Conservation (phyloP, 257 asterid genomes). For the Jacaranda mimosifolia region DNA sequence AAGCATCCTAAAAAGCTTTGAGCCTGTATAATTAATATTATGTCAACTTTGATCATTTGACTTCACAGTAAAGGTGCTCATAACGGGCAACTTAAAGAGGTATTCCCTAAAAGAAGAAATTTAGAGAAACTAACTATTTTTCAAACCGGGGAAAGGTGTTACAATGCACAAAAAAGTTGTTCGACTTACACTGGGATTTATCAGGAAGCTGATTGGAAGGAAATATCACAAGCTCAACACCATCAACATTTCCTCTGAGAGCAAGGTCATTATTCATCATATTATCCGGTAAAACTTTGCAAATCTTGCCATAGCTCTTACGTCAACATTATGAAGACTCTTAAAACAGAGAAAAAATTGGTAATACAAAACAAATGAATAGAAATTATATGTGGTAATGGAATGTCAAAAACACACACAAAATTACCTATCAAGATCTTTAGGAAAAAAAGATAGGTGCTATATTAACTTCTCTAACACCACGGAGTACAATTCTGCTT, state of each 20-base stretch:
- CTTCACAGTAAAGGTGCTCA: constrained; percentile 17
- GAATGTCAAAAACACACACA: constrained; percentile 21
- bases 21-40: background rate
- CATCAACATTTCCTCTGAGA: constrained; percentile 74
- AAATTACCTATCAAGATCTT: constrained; percentile 74
- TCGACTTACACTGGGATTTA: constrained; percentile 73
- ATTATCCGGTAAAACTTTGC: constrained; percentile 70
- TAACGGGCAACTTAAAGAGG: constrained; percentile 12
- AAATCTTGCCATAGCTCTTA: constrained; percentile 77
- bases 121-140: background rate
- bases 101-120: background rate
- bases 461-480: constrained; percentile 77
- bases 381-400: constrained; percentile 16
- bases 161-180: constrained; percentile 8
- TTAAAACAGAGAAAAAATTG: constrained; percentile 29
- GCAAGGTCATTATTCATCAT: constrained; percentile 90
- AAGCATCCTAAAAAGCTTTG: constrained; percentile 5
- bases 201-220: constrained; percentile 90
- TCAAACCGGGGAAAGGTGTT: constrained; percentile 20
- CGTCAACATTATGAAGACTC: constrained; percentile 39
- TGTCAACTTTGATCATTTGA: background rate
- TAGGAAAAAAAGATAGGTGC: constrained; percentile 85
- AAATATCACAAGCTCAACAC: constrained; percentile 86
- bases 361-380: constrained; percentile 24
- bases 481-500: constrained; percentile 62